Evolutionary conservation across 176 grass and related monocot genomes (phyloP).

Genomic region (Urochloa ruziziensis): DNA sequence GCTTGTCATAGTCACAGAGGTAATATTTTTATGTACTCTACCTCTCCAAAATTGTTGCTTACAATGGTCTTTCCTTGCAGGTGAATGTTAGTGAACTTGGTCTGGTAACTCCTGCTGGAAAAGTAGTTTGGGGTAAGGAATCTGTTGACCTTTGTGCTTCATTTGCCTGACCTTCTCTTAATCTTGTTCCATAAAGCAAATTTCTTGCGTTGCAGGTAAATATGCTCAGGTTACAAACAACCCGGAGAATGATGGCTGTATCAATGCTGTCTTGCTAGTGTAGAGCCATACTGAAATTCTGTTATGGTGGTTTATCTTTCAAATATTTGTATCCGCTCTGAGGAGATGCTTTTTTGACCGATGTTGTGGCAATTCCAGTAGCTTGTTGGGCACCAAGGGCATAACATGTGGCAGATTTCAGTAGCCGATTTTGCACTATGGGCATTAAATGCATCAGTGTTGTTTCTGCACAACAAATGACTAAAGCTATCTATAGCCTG

Average conservation of each 20-base stretch:
- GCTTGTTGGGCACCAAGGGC: background rate
- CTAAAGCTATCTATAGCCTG: background rate
- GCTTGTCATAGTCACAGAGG: background rate
- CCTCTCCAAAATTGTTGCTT: background rate
- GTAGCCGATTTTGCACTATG: background rate
- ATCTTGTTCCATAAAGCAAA: background rate
- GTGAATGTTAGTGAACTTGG: slow-evolving; percentile 94
- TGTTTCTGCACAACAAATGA: background rate
- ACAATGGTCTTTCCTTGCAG: slow-evolving; percentile 28
- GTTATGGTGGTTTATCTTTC: background rate
- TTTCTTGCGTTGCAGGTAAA: slow-evolving; percentile 65
- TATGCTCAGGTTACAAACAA: slow-evolving; percentile 94
- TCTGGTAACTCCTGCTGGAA: slow-evolving; percentile 90
- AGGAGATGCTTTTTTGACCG: background rate
- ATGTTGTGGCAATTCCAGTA: background rate
- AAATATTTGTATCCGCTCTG: background rate
- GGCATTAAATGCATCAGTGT: background rate
- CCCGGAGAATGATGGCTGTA: slow-evolving; percentile 86
- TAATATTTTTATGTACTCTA: background rate
- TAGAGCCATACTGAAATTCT: slow-evolving; percentile 19
- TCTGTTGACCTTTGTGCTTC: background rate
- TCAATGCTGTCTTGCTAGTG: slow-evolving; percentile 87
- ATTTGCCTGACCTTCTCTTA: background rate
- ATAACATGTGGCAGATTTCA: background rate
- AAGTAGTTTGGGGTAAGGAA: slow-evolving; percentile 91